phyloP scores from a whole-genome alignment of 2,329 filamentous ascomycete genomes.

The Aspergillus oerlinghausenensis region DNA sequence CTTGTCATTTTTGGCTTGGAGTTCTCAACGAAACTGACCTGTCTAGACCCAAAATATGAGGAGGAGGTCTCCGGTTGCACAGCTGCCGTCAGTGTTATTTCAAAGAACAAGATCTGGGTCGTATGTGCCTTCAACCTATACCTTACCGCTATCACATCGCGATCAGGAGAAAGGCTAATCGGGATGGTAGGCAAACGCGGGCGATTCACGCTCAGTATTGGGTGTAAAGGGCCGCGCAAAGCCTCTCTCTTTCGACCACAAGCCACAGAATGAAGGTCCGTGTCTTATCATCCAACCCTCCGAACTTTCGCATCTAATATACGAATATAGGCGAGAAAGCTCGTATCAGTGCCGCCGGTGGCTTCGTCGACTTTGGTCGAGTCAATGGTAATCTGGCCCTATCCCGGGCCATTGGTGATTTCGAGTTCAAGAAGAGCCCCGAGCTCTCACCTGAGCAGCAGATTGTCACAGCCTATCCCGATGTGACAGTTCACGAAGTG shows the following conservation, averaged over 20 bases:
- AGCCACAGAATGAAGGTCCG: constrained; percentile 93
- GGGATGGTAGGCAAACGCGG: constrained; percentile 75
- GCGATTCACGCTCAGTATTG: constrained; percentile 90
- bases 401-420: constrained; percentile 95
- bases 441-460: constrained; percentile 97
- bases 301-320: constrained; percentile 7
- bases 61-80: constrained; percentile 98
- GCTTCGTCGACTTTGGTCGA: constrained; percentile 96
- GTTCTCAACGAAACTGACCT: constrained; percentile 12
- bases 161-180: constrained; percentile 20
- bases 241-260: constrained; percentile 98
- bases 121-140: constrained; percentile 55
- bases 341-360: constrained; percentile 89
- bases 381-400: constrained; percentile 97
- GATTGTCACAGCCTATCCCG: constrained; percentile 94
- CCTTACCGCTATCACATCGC: background rate
- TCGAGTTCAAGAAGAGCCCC: constrained; percentile 99
- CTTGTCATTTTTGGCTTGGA: background rate
- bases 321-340: constrained; percentile 77
- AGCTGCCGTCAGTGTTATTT: constrained; percentile 84
- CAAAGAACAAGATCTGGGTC: constrained; percentile 87
- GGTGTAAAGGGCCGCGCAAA: constrained; percentile 97
- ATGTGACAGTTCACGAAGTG: constrained; percentile 87
- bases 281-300: background rate
- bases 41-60: constrained; percentile 85